Base-by-base conservation (phyloP, 306 rosid species). In the Medicago arabica region DNA sequence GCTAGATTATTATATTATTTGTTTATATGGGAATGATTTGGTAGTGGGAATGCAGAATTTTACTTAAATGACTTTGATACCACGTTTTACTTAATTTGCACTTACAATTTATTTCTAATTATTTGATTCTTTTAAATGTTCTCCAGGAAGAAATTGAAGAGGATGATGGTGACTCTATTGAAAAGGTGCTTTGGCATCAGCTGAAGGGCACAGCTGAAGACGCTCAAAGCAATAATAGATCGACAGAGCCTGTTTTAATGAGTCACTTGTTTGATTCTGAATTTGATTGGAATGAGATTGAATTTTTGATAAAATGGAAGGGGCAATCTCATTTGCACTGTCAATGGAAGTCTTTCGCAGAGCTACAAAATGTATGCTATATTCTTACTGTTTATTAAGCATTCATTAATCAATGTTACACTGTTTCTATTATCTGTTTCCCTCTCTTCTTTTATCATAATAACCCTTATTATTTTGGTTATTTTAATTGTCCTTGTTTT, bases 321-420 rank as follows among this genome's bases (percentile, higher is more conserved):
- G 98, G 99, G 84, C 98, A 89, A 55, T 96, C 99, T 39, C 99
- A 96, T 90, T 85, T 96, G 86, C 99, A 96, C 74, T 96, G 99
- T 81, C 97, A 90, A 55, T 96, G 99, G 99, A 96, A 90, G 83
- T 84, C 97, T 59, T 88, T 92, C 69, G 83, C 89, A n/a, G 99
- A 96, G 90, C 88, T 96, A 72, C 99, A 96, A 84, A 85, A 88
- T 67, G 99, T 96, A 92, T 80, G 90, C 77, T 63, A 67, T 46
- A 21, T 50, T 72, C 68, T 78, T 72, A 8, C 62, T 71, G 46
- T 64, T 78, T 80, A 17, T 76, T 82, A 7, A 74, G 78, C 58
- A 75, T 70, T 64, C 58, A 81, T 70, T 55, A 34, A 40, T 44
- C 57, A 15, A 11, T 4, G 16, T 67, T 75, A 62, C 21, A 36